phyloP scores from a whole-genome alignment of 768 basidiomycete genomes.

The Termitomyces sp. region DNA sequence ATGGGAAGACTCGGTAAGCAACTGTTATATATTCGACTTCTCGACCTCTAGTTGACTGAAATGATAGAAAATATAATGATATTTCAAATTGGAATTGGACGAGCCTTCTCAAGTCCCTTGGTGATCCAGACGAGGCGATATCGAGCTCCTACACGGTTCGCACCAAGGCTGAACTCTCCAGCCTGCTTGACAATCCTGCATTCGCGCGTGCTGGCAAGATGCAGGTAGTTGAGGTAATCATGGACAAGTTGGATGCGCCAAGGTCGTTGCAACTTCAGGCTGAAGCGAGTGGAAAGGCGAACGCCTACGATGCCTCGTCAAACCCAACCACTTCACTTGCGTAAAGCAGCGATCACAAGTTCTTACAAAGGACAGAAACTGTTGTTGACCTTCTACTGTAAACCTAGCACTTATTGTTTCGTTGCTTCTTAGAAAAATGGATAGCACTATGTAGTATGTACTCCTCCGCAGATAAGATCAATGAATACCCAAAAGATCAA shows the following conservation, averaged over 20 bases:
- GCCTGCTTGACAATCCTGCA: not conserved
- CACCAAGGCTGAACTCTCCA: not conserved
- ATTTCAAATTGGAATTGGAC: not conserved
- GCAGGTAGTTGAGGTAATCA: not conserved
- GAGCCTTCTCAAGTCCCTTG: not conserved
- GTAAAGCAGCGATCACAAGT: not conserved
- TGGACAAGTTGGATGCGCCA: not conserved
- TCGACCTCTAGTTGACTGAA: not conserved
- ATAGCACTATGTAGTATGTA: too few relatives aligned
- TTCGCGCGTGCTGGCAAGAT: not conserved
- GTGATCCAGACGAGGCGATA: not conserved
- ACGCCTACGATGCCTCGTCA: not conserved
- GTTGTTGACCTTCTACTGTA: not conserved
- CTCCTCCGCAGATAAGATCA: too few relatives aligned
- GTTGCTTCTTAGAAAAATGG: too few relatives aligned
- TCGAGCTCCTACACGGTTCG: not conserved
- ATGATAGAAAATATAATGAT: not conserved
- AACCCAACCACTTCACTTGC: not conserved
- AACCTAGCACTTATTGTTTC: too few relatives aligned
- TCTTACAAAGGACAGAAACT: not conserved
- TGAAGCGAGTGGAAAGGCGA: not conserved
- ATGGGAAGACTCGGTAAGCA: not conserved
- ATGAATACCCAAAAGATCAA: too few relatives aligned
- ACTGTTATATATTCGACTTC: not conserved
- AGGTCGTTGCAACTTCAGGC: not conserved